phyloP scores from a whole-genome alignment of 345 rosid species.

The Eucalyptus melliodora region DNA sequence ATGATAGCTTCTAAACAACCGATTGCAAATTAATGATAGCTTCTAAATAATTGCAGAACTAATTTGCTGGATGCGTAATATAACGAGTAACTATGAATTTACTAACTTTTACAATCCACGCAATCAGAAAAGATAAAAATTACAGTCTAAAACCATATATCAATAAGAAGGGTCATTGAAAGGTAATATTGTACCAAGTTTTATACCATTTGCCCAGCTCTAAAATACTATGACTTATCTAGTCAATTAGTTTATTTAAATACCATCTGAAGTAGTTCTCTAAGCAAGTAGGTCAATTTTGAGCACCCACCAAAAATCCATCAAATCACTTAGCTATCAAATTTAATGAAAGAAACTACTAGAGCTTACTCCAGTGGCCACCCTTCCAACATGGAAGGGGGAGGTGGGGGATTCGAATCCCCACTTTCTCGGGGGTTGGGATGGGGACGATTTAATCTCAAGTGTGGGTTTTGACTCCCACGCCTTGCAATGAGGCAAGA shows the following conservation, averaged over 20 bases:
- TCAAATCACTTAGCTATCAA: neutral
- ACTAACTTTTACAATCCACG: neutral
- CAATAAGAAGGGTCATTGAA: neutral
- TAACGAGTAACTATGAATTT: neutral
- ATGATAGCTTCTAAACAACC: neutral
- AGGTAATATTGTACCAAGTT: neutral
- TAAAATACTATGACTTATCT: neutral
- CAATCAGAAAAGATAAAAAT: neutral
- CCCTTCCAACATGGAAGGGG: no score
- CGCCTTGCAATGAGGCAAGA: rapidly evolving
- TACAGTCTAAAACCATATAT: neutral
- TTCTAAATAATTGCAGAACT: neutral
- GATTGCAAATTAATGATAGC: neutral
- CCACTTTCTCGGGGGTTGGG: rapidly evolving
- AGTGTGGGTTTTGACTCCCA: no score
- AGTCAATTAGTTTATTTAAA: neutral
- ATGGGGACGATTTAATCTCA: no score
- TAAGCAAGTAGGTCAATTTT: neutral
- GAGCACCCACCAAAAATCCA: neutral
- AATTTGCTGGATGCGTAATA: neutral
- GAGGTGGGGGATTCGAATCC: no score
- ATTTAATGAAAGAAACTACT: neutral
- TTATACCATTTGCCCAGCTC: neutral
- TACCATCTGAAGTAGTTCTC: neutral
- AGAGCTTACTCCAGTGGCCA: no score